A percentile compares a stretch with the other conserved stretches of the same genome.
Evolutionary conservation across 2,329 filamentous ascomycete genomes (phyloP).

Genomic region (Thermothelomyces thermophilus): DNA sequence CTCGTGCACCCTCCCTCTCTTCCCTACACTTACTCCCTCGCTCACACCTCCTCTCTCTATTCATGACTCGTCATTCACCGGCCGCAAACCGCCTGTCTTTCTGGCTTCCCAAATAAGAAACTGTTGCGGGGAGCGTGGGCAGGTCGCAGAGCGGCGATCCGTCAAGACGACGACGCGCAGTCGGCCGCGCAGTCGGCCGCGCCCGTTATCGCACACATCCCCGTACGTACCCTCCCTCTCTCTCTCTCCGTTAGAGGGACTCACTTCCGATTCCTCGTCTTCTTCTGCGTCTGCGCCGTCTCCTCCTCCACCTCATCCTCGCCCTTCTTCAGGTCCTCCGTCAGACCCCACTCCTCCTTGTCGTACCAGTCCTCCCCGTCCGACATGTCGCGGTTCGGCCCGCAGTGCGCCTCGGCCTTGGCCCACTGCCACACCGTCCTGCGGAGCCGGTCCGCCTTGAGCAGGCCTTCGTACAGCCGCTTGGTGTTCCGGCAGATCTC

Average conservation of each 20-base stretch:
- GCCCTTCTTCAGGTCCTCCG: slow-evolving; percentile 71
- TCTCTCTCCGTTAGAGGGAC: neutral
- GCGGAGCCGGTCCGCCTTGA: slow-evolving; percentile 65
- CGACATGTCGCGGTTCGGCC: slow-evolving; percentile 65
- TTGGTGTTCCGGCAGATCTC: slow-evolving; percentile 68
- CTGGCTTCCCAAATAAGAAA: too few species aligned
- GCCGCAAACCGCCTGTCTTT: too few species aligned
- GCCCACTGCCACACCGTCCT: slow-evolving; percentile 67
- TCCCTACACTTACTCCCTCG: too few species aligned
- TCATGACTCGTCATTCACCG: too few species aligned
- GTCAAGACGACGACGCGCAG: too few species aligned
- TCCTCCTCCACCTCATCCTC: slow-evolving; percentile 80
- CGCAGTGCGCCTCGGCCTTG: slow-evolving; percentile 69
- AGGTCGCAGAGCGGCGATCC: too few species aligned
- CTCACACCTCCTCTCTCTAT: too few species aligned
- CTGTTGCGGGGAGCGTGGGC: too few species aligned
- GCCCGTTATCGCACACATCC: too few species aligned
- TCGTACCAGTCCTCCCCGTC: slow-evolving; percentile 91
- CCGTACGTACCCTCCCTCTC: neutral
- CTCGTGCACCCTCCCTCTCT: too few species aligned
- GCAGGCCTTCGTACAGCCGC: slow-evolving; percentile 61
- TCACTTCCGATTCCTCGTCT: slow-evolving; percentile 51
- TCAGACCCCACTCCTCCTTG: slow-evolving; percentile 68
- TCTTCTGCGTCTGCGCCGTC: slow-evolving; percentile 50
- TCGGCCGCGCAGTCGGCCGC: too few species aligned